These are phyloP conservation scores for Candida glaebosa DNA, from an alignment of 805 yeast genomes.

Conservation along the genomic window DNA sequence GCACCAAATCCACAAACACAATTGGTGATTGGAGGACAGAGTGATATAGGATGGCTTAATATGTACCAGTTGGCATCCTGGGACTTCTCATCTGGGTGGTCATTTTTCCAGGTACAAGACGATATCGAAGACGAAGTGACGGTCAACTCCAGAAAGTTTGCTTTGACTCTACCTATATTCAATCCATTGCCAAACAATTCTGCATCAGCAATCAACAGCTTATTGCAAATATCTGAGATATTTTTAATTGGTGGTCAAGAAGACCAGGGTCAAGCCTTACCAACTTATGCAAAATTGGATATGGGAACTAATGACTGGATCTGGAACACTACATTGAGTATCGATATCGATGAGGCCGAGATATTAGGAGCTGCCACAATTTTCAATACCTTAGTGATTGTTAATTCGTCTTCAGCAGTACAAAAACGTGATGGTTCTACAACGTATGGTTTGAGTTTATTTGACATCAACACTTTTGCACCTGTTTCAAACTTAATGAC, in stretches of 20 bases:
- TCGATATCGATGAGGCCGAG: conserved; percentile 16
- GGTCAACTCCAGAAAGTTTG: conserved; percentile 51
- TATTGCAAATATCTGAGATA: conserved; percentile 36
- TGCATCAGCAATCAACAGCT: conserved; percentile 23
- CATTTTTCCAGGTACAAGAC: conserved; percentile 39
- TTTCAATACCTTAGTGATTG: conserved; percentile 47
- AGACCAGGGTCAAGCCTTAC: conserved; percentile 19
- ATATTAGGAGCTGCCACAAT: conserved; percentile 51
- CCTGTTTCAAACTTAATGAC: conserved; percentile 22
- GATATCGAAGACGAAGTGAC: conserved; percentile 19
- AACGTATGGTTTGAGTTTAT: conserved; percentile 37
- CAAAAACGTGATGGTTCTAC: conserved; percentile 17
- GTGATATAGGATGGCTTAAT: conserved; percentile 62
- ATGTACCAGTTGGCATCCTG: conserved; percentile 73
- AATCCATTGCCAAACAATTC: conserved; percentile 20
- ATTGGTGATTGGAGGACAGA: conserved; percentile 64
- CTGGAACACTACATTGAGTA: conserved; percentile 31
- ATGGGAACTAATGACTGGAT: conserved; percentile 28
- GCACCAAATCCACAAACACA: conserved; percentile 46
- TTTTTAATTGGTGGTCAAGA: conserved; percentile 61
- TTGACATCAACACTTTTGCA: conserved; percentile 35
- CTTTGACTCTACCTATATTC: conserved; percentile 57
- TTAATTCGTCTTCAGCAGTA: conserved; percentile 21
- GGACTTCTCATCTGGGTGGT: conserved; percentile 67
- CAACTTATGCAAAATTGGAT: conserved; percentile 39